Percentiles rank a stretch among this genome's conserved stretches.
Evolutionary conservation across 495 filamentous ascomycete species (phyloP).

Genomic region (Penicillium samsonianum): DNA sequence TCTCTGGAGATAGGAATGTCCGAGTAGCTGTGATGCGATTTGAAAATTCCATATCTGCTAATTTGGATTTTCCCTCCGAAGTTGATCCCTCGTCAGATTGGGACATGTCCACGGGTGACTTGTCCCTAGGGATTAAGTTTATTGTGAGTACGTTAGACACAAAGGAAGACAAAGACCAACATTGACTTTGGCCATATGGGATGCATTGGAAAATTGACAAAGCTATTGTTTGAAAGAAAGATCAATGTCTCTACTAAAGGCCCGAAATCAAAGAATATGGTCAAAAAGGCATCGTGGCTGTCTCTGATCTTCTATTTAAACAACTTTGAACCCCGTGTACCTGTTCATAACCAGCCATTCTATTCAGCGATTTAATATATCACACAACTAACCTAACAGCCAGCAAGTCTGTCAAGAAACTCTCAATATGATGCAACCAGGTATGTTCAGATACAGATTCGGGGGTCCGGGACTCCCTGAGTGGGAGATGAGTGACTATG

Average conservation of each 20-base stretch:
- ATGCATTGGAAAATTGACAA: not conserved
- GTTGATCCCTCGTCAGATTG: no score
- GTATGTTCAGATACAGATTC: not conserved
- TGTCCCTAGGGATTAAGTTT: no score
- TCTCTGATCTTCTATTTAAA: not conserved
- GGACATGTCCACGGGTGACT: no score
- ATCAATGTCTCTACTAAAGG: not conserved
- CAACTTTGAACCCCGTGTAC: not conserved
- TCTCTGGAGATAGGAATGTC: no score
- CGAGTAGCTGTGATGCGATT: no score
- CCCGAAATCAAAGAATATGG: not conserved
- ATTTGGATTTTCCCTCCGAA: no score
- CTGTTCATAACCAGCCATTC: no score
- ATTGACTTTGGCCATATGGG: not conserved
- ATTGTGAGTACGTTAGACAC: not conserved
- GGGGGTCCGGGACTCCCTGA: not conserved
- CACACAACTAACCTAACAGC: not conserved
- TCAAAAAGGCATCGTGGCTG: not conserved
- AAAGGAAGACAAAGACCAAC: not conserved
- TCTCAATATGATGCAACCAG: conserved; percentile 1
- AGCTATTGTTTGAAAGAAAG: not conserved
- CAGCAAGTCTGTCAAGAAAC: not conserved
- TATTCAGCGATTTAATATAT: no score
- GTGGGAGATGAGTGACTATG: not conserved
- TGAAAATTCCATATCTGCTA: no score